phyloP scores from a whole-genome alignment of 805 yeast species.

The Saturnispora sanitii region DNA sequence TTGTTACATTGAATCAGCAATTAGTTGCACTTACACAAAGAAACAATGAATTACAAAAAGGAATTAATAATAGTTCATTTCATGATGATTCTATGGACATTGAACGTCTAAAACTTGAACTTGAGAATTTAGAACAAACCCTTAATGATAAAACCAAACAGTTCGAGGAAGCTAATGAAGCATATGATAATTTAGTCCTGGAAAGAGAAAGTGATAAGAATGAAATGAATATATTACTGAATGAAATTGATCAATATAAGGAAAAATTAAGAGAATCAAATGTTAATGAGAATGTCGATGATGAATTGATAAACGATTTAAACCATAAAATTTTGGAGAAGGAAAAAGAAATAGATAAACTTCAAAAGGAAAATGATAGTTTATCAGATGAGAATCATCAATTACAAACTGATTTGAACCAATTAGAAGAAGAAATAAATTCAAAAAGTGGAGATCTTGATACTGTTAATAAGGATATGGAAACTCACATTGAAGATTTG shows the following conservation, averaged over 20 bases:
- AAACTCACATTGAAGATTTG: constrained; percentile 14
- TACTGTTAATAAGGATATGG: constrained; percentile 19
- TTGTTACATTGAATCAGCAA: constrained; percentile 10
- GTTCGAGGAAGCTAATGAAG: constrained; percentile 3
- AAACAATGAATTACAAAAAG: constrained; percentile 1
- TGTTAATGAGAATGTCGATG: background rate
- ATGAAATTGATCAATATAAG: constrained; percentile 12
- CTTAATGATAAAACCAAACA: constrained; percentile 7
- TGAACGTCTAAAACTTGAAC: background rate
- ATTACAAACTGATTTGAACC: constrained; percentile 12
- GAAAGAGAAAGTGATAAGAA: constrained; percentile 20
- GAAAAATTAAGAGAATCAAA: constrained; percentile 1
- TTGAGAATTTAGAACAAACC: constrained; percentile 1
- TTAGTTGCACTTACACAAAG: constrained; percentile 6
- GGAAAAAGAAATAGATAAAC: constrained; percentile 1
- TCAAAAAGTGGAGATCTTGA: constrained; percentile 18
- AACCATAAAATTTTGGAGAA: background rate
- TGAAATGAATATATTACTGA: constrained; percentile 16
- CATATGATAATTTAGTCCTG: constrained; percentile 5
- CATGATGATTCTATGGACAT: background rate
- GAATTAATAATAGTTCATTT: background rate
- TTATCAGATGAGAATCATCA: constrained; percentile 9
- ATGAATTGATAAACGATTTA: background rate
- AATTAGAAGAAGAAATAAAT: constrained; percentile 14
- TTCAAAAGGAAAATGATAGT: constrained; percentile 7